Base-by-base conservation (phyloP, 2,329 filamentous ascomycete genomes). In the Alternaria arbusti region DNA sequence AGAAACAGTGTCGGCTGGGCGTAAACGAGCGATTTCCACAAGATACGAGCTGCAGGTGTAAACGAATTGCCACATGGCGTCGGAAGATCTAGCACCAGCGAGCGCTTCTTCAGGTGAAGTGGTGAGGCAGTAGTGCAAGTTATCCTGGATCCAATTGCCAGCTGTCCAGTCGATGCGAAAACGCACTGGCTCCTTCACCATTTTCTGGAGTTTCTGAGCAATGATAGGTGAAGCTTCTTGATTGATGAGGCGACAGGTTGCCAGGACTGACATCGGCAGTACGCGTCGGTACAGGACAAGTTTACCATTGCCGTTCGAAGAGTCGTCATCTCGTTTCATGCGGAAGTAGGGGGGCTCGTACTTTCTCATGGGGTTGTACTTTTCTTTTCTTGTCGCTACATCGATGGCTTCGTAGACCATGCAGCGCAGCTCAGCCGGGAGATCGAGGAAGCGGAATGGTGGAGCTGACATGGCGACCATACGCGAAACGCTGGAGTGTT, bases 301-400 rank as follows among this genome's bases (percentile, higher is more conserved):
- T 36, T 36, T 36, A 3, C 13, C 13, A 9, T 9, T 36, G 30
- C 13, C 13, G 4, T 15, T 8, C 13, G 30, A 15, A 15, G 3
- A 8, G 28, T 3, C 28, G 2, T 30, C 28, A 6, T 13, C 12
- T 30, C 6, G 28, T 13, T 30, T 13, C 5, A 30, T 30, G 2
- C 3, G 13, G 30, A 32, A 6, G 30, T 4, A 0, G 12, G 12
- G 12, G 6, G 10, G 12, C 5, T 32, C 6, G 30, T 15, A 6
- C 2, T 2, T 7, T 15, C 0, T 32, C 13, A 13, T 32, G 32
- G 32, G 32, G 0, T 36, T n/a, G 13, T 15, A 36, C 0, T 13
- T 26, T 5, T 10, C 17, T 26, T 28, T 49, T 8, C n/a, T 49
- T 12, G 25, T 49, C 7, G 25, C 26, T 20, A n/a, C 4, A 2